Evolutionary conservation across 768 basidiomycete species (phyloP).

Genomic region (Naganishia friedmannii): DNA sequence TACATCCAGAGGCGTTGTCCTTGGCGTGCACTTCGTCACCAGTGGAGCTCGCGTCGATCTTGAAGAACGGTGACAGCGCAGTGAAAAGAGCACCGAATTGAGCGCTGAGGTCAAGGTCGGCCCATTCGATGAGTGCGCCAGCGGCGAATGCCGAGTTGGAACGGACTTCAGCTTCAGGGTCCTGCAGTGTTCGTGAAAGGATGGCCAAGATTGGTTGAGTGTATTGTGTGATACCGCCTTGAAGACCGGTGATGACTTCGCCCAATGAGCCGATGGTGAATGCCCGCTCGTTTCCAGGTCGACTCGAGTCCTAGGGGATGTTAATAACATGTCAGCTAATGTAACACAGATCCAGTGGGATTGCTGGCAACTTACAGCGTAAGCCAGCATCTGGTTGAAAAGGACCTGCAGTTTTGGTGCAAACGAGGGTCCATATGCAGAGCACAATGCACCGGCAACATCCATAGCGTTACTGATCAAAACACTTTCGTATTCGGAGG

Average conservation of each 20-base stretch:
- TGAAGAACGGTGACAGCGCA: conserved; percentile 78
- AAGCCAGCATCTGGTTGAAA: conserved; percentile 24
- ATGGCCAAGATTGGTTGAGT: conserved; percentile 74
- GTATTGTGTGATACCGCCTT: conserved; percentile 75
- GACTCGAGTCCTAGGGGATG: conserved; percentile 61
- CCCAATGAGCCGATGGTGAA: conserved; percentile 89
- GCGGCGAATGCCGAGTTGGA: conserved; percentile 94
- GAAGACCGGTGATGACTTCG: conserved; percentile 91
- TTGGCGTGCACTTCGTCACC: conserved; percentile 72
- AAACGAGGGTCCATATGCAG: conserved; percentile 80
- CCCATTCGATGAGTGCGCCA: conserved; percentile 85
- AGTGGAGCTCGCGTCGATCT: conserved; percentile 63
- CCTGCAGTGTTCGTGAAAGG: conserved; percentile 76
- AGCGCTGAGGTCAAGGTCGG: conserved; percentile 70
- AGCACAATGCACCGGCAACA: conserved; percentile 83
- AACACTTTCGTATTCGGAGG: conserved; percentile 93
- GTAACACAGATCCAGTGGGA: not conserved
- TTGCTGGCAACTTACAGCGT: not conserved
- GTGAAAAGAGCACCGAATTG: conserved; percentile 77
- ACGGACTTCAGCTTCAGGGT: conserved; percentile 85
- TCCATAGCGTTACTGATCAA: conserved; percentile 91
- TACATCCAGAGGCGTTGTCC: conserved; percentile 95
- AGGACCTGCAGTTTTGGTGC: conserved; percentile 66
- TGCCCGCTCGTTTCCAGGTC: conserved; percentile 85
- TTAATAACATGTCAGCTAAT: not conserved